Percentiles rank a stretch among this genome's conserved stretches.
phyloP scores from a whole-genome alignment of 1,284 basidiomycete genomes.

The Fomitopsis pinicola region DNA sequence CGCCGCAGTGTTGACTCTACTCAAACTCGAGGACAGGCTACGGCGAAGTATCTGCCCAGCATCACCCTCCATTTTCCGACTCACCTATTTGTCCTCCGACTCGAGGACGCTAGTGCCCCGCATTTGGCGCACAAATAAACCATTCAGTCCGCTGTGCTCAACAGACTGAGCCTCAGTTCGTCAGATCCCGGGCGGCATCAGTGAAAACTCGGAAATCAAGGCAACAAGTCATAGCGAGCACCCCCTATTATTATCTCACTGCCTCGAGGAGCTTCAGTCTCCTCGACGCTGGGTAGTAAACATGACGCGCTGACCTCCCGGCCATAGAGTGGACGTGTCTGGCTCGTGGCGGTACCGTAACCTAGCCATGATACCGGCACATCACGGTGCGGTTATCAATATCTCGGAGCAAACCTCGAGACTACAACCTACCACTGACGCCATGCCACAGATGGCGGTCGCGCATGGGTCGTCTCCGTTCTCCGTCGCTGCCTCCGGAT shows the following conservation, averaged over 20 bases:
- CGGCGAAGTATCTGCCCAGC: neutral
- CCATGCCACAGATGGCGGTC: neutral
- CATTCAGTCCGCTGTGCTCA: neutral
- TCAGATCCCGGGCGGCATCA: neutral
- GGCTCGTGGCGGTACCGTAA: neutral
- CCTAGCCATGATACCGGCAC: neutral
- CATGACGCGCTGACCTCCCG: neutral
- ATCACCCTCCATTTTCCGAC: neutral
- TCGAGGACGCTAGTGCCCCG: neutral
- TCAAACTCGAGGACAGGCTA: neutral
- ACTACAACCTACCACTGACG: neutral
- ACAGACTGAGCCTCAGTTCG: neutral
- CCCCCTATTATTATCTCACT: too few species aligned
- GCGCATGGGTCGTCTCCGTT: neutral
- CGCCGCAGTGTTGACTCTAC: neutral
- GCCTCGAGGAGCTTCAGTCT: too few species aligned
- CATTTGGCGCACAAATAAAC: neutral
- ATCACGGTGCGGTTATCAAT: neutral
- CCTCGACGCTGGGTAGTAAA: too few species aligned
- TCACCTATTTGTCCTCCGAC: neutral
- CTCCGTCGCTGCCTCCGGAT: neutral
- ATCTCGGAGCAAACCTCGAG: neutral
- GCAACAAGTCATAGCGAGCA: neutral
- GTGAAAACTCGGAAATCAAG: neutral
- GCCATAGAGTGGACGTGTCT: neutral